Base-by-base conservation (phyloP, 805 yeast species). In the Hanseniaspora occidentalis region DNA sequence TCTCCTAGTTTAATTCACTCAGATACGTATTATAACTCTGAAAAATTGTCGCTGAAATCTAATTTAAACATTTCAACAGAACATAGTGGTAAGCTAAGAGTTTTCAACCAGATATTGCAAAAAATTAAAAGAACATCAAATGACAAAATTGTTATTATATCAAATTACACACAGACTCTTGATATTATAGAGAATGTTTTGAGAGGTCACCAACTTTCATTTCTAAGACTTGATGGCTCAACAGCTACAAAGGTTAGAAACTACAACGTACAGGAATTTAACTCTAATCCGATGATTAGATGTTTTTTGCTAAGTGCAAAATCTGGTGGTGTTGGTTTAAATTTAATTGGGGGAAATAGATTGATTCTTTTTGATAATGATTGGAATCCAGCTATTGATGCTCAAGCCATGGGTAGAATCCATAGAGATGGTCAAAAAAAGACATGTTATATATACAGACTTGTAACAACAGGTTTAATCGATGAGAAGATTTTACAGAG, bases 401-500 rank as follows among this genome's bases (percentile, higher is more conserved):
- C 82, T 25, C 98, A 92, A 57, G 95, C 96, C 0, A 84, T 89
- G 94, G 95, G 96, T 1, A 65, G 98, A 46, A 78, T 92, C 6
- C 95, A 89, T 54, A 67, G 98, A 50, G 96, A 89, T 57, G 98
- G 98, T 0, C 98, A 92, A 56, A 72, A 61, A 37, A 70, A 62
- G 36, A 84, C 84, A 0, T 92, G 86, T 9, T 79, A 65, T 53
- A 77, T 89, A 23, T 92, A 92, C 54, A 68, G 98, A 48, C 58
- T 92, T 16, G 61, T 92, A 34, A 81, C 95, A 0, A 77, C 94
- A 0, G 98, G 97, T 0, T 77, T 88, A 41, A 81, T 86, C 26
- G 98, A 92, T 56, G 98, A 92, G 56, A 89, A 88, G 61, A 88
- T 92, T 3, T 78, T 82, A 45, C 97, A 92, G 56, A 66, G 98